Conservation (phyloP, 768 basidiomycete species). For the Leccinum rimulosum region DNA sequence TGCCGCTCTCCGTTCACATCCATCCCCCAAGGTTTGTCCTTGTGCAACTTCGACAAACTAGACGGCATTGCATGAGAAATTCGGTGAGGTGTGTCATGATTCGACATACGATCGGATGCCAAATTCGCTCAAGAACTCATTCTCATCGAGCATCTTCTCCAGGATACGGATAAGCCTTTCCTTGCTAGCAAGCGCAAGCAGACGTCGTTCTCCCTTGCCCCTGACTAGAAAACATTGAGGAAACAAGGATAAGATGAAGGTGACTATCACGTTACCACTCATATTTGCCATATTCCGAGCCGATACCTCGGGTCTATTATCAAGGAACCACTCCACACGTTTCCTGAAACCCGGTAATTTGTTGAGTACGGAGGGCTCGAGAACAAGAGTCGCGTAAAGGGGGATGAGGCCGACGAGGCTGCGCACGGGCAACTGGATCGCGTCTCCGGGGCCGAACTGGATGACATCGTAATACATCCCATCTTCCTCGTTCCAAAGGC, state of each 20-base stretch:
- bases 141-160: conserved; percentile 96
- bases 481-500: conserved; percentile 94
- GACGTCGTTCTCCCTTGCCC: conserved; percentile 82
- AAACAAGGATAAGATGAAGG: not conserved
- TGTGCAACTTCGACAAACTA: conserved; percentile 86
- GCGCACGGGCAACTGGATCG: conserved; percentile 90
- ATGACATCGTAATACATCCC: conserved; percentile 99
- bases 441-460: conserved; percentile 74
- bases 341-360: conserved; percentile 98
- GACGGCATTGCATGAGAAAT: conserved; percentile 9
- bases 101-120: conserved; percentile 88
- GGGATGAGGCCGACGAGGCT: conserved; percentile 98
- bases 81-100: not conserved
- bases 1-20: conserved; percentile 89
- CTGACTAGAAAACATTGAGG: conserved; percentile 27
- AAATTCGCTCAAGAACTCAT: conserved; percentile 93
- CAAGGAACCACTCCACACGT: conserved; percentile 97
- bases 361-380: conserved; percentile 87
- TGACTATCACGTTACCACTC: conserved; percentile 51
- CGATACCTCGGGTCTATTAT: conserved; percentile 86
- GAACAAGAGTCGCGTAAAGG: conserved; percentile 88
- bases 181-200: conserved; percentile 89
- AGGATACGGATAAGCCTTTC: conserved; percentile 86
- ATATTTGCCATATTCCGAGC: conserved; percentile 96
- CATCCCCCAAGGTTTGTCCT: conserved; percentile 93